Evolutionary conservation across 75 land plant genomes (phyloP).

Genomic region (Gnetum montanum): DNA sequence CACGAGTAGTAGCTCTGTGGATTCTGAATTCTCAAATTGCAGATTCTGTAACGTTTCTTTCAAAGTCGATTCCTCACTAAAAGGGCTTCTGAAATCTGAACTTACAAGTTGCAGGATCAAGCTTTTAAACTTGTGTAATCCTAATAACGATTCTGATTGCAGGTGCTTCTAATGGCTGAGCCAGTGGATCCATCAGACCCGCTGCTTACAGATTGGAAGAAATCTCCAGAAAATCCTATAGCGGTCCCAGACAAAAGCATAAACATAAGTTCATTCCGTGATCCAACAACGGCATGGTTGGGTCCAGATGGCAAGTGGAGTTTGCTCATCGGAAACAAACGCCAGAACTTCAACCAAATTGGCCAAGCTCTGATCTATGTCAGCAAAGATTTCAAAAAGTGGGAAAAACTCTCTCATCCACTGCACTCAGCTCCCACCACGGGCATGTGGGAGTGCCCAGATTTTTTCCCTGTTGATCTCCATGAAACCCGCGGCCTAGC

Average conservation of each 20-base stretch:
- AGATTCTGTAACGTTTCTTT: no score
- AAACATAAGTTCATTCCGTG: slow-evolving; percentile 17
- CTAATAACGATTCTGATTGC: slow-evolving; percentile 3
- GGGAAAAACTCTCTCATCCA: slow-evolving; percentile 26
- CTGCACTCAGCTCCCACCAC: slow-evolving; percentile 22
- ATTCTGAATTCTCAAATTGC: no score
- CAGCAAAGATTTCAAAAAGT: slow-evolving; percentile 38
- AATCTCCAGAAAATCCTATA: slow-evolving; percentile 29
- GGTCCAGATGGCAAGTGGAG: slow-evolving; percentile 26
- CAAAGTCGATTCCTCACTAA: no score
- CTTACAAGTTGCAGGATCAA: slow-evolving; percentile 6
- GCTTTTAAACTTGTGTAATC: no score
- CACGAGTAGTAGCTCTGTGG: no score
- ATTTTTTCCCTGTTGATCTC: slow-evolving; percentile 53
- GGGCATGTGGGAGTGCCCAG: slow-evolving; percentile 85
- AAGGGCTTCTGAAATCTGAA: neutral
- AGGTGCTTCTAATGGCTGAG: slow-evolving; percentile 26
- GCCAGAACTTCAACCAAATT: neutral
- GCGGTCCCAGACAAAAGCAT: slow-evolving; percentile 11
- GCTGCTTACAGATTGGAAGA: slow-evolving; percentile 24
- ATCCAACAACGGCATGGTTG: slow-evolving; percentile 42
- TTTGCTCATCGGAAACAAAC: slow-evolving; percentile 17
- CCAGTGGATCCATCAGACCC: slow-evolving; percentile 24
- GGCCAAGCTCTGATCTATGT: slow-evolving; percentile 32
- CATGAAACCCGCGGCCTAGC: slow-evolving; percentile 19